Percentiles rank a stretch among this genome's conserved stretches.
Evolutionary conservation across 805 yeast species (phyloP).

Genomic region (Yarrowia yakushimensis): DNA sequence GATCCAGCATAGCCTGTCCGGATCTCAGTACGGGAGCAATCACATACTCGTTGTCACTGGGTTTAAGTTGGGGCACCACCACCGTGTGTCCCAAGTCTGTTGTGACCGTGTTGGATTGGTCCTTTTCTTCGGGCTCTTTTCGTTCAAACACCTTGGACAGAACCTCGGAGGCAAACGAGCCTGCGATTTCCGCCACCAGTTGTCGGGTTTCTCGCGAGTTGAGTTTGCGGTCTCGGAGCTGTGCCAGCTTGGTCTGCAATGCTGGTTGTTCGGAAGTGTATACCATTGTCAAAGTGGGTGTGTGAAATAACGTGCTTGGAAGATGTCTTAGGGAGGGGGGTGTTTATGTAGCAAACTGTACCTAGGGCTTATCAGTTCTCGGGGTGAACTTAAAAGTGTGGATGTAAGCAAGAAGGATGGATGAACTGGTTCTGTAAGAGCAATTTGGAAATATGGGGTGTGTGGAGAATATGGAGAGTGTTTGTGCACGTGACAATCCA

Average conservation of each 20-base stretch:
- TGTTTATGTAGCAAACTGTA: constrained; percentile 17
- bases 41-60: constrained; percentile 28
- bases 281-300: constrained; percentile 17
- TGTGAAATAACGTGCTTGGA: not conserved
- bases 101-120: constrained; percentile 9
- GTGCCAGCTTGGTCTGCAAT: constrained; percentile 33
- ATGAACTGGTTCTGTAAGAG: no score
- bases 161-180: constrained; percentile 35
- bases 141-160: constrained; percentile 28
- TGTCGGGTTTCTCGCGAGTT: constrained; percentile 30
- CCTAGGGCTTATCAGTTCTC: not conserved
- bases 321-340: not conserved
- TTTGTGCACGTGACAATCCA: not conserved
- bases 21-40: constrained; percentile 38
- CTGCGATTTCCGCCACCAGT: constrained; percentile 31
- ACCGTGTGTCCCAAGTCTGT: constrained; percentile 27
- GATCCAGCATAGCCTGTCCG: constrained; percentile 37
- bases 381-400: not conserved
- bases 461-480: no score
- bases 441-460: no score
- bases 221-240: constrained; percentile 30
- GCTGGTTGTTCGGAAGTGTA: constrained; percentile 32
- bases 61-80: constrained; percentile 28
- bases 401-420: no score
- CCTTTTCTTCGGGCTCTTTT: not conserved